phyloP scores from a whole-genome alignment of 2,329 filamentous ascomycete genomes.

The Penicillium sp. region DNA sequence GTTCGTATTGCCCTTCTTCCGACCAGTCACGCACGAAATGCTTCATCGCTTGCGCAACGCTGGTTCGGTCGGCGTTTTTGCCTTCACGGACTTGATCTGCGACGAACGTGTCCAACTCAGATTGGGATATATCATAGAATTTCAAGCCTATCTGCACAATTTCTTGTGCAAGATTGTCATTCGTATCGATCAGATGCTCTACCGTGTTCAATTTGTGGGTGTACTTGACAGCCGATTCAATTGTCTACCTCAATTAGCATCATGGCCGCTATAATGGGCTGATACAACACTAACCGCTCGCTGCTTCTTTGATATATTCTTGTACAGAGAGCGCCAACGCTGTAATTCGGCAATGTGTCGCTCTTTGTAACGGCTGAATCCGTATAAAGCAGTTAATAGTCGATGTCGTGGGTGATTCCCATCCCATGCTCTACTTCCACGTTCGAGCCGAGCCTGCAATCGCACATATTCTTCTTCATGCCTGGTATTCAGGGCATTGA shows the following conservation, averaged over 20 bases:
- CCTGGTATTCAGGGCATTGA: not conserved
- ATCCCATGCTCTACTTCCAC: conserved; percentile 20
- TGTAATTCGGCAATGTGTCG: conserved; percentile 23
- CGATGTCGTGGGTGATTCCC: conserved; percentile 30
- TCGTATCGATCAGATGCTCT: conserved; percentile 49
- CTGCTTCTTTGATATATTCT: conserved; percentile 23
- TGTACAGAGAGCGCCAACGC: conserved; percentile 27
- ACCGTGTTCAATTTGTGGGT: conserved; percentile 56
- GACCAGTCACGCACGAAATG: conserved; percentile 65
- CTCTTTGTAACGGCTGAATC: conserved; percentile 29
- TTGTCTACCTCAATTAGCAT: conserved; percentile 38
- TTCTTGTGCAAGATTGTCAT: conserved; percentile 51
- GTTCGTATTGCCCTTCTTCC: conserved; percentile 51
- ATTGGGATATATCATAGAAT: conserved; percentile 52
- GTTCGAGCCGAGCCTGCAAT: conserved; percentile 22
- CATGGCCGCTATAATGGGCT: not conserved
- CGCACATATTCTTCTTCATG: conserved; percentile 16
- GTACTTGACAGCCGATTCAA: conserved; percentile 63
- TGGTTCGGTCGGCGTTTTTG: conserved; percentile 50
- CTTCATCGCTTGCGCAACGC: conserved; percentile 59
- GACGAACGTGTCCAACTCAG: conserved; percentile 52
- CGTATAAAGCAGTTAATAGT: conserved; percentile 32
- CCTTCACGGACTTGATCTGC: conserved; percentile 42
- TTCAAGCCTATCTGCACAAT: conserved; percentile 52
- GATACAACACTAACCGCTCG: conserved; percentile 12